These are phyloP conservation scores for Gnomoniopsis sp. DNA, from an alignment of 2,329 filamentous ascomycete species.

Conservation along the genomic window DNA sequence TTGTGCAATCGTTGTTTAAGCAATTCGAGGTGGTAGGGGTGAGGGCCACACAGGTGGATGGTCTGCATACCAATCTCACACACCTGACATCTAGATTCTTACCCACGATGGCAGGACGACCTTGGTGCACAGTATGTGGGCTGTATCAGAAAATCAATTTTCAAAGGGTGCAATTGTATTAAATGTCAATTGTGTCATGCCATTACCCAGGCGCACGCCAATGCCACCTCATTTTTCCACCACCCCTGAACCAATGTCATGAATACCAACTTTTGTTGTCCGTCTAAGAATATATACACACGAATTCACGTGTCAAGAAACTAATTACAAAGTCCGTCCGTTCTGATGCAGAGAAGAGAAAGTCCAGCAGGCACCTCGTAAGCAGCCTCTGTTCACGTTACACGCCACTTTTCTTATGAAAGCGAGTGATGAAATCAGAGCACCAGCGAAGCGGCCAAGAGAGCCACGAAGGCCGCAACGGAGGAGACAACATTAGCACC, in stretches of 20 bases:
- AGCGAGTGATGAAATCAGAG: background rate
- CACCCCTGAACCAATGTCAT: background rate
- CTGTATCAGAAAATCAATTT: too few relatives aligned
- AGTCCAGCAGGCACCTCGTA: too few relatives aligned
- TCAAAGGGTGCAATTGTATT: background rate
- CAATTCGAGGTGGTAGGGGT: too few relatives aligned
- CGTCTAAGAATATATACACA: background rate
- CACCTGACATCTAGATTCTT: too few relatives aligned
- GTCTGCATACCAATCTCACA: too few relatives aligned
- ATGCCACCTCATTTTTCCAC: background rate
- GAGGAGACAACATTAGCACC: slow-evolving; percentile 1
- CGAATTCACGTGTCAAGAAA: background rate
- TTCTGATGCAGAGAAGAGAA: background rate
- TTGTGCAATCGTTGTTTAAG: too few relatives aligned
- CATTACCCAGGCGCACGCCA: background rate
- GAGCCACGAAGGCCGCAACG: slow-evolving; percentile 7
- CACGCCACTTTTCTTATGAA: background rate
- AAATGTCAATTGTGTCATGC: background rate
- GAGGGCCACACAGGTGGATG: too few relatives aligned
- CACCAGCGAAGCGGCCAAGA: background rate
- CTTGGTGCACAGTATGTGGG: too few relatives aligned
- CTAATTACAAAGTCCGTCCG: background rate
- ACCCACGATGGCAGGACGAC: too few relatives aligned
- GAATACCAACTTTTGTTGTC: background rate
- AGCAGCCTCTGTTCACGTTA: background rate